Base-by-base conservation (phyloP, 2,329 filamentous ascomycete genomes). In the Corinectria fuckeliana region DNA sequence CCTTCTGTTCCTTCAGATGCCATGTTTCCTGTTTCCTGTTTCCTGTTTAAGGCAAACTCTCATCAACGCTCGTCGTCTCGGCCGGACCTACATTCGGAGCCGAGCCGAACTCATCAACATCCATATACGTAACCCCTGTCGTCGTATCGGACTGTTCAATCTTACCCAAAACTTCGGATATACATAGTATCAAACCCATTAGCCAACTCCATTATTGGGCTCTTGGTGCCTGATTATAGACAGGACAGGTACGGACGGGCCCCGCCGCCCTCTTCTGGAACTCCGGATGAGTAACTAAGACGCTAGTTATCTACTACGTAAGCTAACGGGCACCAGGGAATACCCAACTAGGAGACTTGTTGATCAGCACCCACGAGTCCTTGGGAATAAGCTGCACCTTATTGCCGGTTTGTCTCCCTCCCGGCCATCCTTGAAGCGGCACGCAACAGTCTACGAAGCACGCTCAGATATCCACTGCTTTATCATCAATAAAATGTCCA, bases 171-270 rank as follows among this genome's bases (percentile, higher is more conserved):
- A 51, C n/a, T 28, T 13, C 21, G 45, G 45, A 36, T 36, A 49
- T 49, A n/a, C n/a, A n/a, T n/a, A n/a, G n/a, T n/a, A 25, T 16
- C n/a, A 6, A 32, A 9, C 39, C 45, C 14, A 30, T 39, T 50
- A 28, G 16, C 30, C 50, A 47, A 60, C 51, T 45, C 66, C 59
- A 61, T 68, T 45, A 23, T 68, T 65, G 44, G 66, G 66, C 66
- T 62, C 56, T 58, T 64, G 67, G 28, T 9, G 36, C 36, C 49
- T 51, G 49, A 32, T 13, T 9, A 28, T 34, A 21, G 6, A 45
- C n/a, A 23, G 16, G 32, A 18, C 25, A 20, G 3, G n/a, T n/a
- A n/a, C 28, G 18, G 5, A 23, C 39, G 39, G 39, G 50, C 30
- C 39, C 38, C 50, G 36, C 36, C 36, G 36, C 13, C 5, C 13